Conservation (phyloP, 1,139 yeast genomes). For the Petasospora rhodanensis region DNA sequence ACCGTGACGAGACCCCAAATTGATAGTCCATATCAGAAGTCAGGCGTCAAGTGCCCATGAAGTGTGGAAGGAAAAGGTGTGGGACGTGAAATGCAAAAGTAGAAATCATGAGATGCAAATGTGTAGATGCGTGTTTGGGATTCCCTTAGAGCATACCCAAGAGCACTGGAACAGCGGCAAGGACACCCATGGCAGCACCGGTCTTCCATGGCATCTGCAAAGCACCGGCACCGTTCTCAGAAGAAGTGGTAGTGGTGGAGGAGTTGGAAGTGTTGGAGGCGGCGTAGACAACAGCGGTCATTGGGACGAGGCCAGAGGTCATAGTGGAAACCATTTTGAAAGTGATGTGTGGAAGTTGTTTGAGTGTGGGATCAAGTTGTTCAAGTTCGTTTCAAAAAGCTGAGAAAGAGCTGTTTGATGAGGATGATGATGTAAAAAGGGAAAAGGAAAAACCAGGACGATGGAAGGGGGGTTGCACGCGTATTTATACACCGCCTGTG, state of each 20-base stretch:
- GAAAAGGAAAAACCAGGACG: too few species aligned
- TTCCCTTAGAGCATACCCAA: constrained; percentile 17
- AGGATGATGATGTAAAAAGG: too few species aligned
- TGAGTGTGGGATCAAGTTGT: background rate
- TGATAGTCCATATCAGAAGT: too few species aligned
- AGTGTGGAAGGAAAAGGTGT: too few species aligned
- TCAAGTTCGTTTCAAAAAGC: background rate
- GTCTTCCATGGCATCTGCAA: constrained; percentile 24
- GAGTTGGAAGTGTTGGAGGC: constrained; percentile 15
- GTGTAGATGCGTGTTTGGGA: too few species aligned
- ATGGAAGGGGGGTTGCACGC: too few species aligned
- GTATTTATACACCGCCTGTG: too few species aligned
- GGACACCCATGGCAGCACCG: constrained; percentile 24
- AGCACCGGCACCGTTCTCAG: constrained; percentile 20
- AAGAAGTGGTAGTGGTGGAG: constrained; percentile 11
- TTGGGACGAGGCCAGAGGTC: constrained; percentile 23
- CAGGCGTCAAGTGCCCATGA: too few species aligned
- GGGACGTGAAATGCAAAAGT: too few species aligned
- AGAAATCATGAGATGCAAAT: constrained; percentile 5
- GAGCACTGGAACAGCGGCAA: constrained; percentile 24
- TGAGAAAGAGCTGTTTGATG: too few species aligned
- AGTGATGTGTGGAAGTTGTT: background rate
- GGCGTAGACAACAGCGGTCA: constrained; percentile 26
- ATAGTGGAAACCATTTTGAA: constrained; percentile 9
- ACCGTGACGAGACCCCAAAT: too few species aligned